These are phyloP conservation scores for Leccinum holopus DNA, from an alignment of 1,284 basidiomycete species.

Conservation along the genomic window DNA sequence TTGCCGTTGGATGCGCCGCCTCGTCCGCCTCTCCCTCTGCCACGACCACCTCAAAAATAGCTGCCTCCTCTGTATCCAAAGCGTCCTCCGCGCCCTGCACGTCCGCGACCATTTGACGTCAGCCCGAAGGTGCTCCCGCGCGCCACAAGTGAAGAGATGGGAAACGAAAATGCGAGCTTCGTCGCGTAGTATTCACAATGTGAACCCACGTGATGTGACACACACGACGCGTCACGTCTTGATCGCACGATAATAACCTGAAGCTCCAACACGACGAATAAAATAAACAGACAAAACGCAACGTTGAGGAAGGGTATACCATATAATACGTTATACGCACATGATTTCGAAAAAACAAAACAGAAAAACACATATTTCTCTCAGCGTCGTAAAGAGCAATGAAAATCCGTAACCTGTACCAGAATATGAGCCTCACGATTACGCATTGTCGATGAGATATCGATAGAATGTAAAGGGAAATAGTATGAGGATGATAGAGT, in stretches of 20 bases:
- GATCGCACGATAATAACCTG: neutral
- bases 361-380: neutral
- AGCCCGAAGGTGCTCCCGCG: slow-evolving; percentile 36
- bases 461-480: slow-evolving; percentile 8
- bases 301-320: slow-evolving; percentile 15
- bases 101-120: slow-evolving; percentile 36
- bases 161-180: neutral
- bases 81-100: slow-evolving; percentile 47
- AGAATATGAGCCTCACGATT: slow-evolving; percentile 7
- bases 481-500: slow-evolving; percentile 16
- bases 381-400: slow-evolving; percentile 1
- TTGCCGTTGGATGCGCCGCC: slow-evolving; percentile 44
- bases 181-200: slow-evolving; percentile 4
- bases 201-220: slow-evolving; percentile 28
- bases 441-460: neutral
- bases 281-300: neutral
- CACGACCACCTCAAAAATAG: slow-evolving; percentile 40
- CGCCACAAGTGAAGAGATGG: slow-evolving; percentile 27
- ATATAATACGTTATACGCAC: slow-evolving; percentile 9
- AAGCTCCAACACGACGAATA: too few relatives aligned
- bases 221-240: slow-evolving; percentile 26
- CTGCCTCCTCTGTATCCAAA: slow-evolving; percentile 46
- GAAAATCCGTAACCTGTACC: slow-evolving; percentile 26
- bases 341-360: slow-evolving; percentile 8
- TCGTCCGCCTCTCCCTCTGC: slow-evolving; percentile 49